Evolutionary conservation across 1,284 basidiomycete species (phyloP).

Genomic region (Prillingera fragicola): DNA sequence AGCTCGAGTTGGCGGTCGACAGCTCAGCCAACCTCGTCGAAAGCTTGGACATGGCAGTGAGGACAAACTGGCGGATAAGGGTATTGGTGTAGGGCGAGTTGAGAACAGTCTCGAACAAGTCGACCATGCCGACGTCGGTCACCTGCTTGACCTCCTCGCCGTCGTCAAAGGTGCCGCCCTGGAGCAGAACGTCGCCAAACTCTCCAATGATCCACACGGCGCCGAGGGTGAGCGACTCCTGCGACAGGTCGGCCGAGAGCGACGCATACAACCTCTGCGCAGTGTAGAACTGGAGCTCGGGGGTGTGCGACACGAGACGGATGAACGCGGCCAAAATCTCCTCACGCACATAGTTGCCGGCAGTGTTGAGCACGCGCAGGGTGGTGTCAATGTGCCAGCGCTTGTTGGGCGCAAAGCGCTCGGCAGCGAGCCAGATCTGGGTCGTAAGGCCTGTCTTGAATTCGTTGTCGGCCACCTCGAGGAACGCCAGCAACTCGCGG

Average conservation of each 20-base stretch:
- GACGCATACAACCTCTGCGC: slow-evolving; percentile 87
- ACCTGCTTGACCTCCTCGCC: slow-evolving; percentile 66
- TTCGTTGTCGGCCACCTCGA: slow-evolving; percentile 97
- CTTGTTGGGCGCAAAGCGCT: slow-evolving; percentile 94
- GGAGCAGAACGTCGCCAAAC: slow-evolving; percentile 84
- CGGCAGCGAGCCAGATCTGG: slow-evolving; percentile 92
- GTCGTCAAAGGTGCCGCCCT: slow-evolving; percentile 83
- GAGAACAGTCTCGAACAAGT: slow-evolving; percentile 78
- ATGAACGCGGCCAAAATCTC: slow-evolving; percentile 95
- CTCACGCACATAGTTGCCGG: slow-evolving; percentile 97
- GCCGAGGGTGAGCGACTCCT: slow-evolving; percentile 88
- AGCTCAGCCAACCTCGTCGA: slow-evolving; percentile 60
- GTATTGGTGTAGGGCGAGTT: slow-evolving; percentile 93
- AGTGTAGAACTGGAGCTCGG: slow-evolving; percentile 93
- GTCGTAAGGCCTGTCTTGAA: slow-evolving; percentile 98
- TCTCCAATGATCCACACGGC: slow-evolving; percentile 97
- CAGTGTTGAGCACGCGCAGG: slow-evolving; percentile 86
- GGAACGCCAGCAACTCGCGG: slow-evolving; percentile 86
- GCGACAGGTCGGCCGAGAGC: slow-evolving; percentile 85
- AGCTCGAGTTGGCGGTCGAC: slow-evolving; percentile 53
- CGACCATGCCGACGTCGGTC: slow-evolving; percentile 74
- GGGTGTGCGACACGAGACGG: slow-evolving; percentile 91
- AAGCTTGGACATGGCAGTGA: slow-evolving; percentile 86
- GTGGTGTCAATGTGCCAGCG: slow-evolving; percentile 99
- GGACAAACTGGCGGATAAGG: slow-evolving; percentile 84